Base-by-base conservation (phyloP, 257 asterid genomes). In the Plantago major region DNA sequence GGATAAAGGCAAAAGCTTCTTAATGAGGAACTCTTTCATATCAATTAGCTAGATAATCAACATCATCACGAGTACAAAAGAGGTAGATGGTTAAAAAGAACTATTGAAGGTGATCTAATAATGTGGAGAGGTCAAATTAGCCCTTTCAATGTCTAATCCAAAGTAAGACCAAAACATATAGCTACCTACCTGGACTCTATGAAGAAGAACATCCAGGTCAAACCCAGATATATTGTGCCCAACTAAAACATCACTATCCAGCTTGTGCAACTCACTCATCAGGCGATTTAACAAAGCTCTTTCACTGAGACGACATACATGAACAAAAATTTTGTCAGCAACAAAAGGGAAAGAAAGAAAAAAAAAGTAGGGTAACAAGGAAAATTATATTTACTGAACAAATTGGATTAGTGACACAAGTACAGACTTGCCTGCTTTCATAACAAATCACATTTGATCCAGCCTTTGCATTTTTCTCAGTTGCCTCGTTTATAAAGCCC, bases 171-270 rank as follows among this genome's bases (percentile, higher is more conserved):
- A 16, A 16, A 45, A 64, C 62, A 69, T 63, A n/a, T n/a, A n/a
- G n/a, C 44, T 14, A 61, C 70, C 42, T 71, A 91, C 99, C 97
- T 93, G 99, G 73, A 82, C 83, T 77, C 99, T 87, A 73, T 93
- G 99, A 69, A 93, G 95, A 67, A 93, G 97, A 71, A 93, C 87
- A 68, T 93, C 99, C 78, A 93, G 84, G 80, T 93, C 99, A 82
- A 93, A 93, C 72, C 96, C 97, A 74, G 97, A 93, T 71, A 93
- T 93, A 69, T 87, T 84, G 75, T 93, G 99, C 67, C 99, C 99
- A 70, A 89, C 90, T 67, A 89, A 79, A 73, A 93, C 95, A 74
- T 93, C 99, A 18, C 87, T 78, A 71, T 93, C 99, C 86, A 93
- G 69, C 65, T 85, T 89, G 76, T 83, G 83, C 78, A 93, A 62